These are phyloP conservation scores for Tetracentron sinense DNA, from an alignment of 164 flowering plant genomes.

Conservation along the genomic window DNA sequence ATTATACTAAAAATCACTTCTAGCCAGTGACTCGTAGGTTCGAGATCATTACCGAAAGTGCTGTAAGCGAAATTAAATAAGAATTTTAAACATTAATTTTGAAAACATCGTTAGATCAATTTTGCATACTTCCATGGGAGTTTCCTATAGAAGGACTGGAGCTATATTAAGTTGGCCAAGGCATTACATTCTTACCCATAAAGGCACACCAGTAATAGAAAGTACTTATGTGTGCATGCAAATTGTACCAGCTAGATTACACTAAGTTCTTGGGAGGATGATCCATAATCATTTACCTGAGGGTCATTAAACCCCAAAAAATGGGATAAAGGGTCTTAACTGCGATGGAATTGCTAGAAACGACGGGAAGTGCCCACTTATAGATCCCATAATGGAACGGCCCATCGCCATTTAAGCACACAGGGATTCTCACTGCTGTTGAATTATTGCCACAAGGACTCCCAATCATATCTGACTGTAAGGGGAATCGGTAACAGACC, in stretches of 20 bases:
- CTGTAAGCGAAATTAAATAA: slow-evolving; percentile 31
- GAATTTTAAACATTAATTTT: neutral
- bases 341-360: slow-evolving; percentile 77
- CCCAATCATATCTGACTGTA: slow-evolving; percentile 26
- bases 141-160: too few relatives aligned
- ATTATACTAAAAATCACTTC: slow-evolving; percentile 88
- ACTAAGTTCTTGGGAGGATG: neutral
- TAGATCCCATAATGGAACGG: slow-evolving; percentile 82
- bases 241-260: too few relatives aligned
- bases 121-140: too few relatives aligned
- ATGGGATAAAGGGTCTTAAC: slow-evolving; percentile 92
- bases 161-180: too few relatives aligned
- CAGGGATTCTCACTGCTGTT: slow-evolving; percentile 34
- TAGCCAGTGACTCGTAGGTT: slow-evolving; percentile 83
- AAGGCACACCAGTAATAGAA: too few relatives aligned
- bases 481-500: slow-evolving; percentile 61
- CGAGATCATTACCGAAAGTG: slow-evolving; percentile 90
- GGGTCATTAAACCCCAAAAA: slow-evolving; percentile 93
- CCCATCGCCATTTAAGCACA: slow-evolving; percentile 71
- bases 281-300: slow-evolving; percentile 47
- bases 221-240: too few relatives aligned
- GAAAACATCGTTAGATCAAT: too few relatives aligned
- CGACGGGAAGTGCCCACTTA: slow-evolving; percentile 76
- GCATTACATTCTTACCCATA: too few relatives aligned
- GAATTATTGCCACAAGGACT: slow-evolving; percentile 49